Base-by-base conservation (phyloP, 2,329 filamentous ascomycete species). In the Tolypocladium endophyticum region DNA sequence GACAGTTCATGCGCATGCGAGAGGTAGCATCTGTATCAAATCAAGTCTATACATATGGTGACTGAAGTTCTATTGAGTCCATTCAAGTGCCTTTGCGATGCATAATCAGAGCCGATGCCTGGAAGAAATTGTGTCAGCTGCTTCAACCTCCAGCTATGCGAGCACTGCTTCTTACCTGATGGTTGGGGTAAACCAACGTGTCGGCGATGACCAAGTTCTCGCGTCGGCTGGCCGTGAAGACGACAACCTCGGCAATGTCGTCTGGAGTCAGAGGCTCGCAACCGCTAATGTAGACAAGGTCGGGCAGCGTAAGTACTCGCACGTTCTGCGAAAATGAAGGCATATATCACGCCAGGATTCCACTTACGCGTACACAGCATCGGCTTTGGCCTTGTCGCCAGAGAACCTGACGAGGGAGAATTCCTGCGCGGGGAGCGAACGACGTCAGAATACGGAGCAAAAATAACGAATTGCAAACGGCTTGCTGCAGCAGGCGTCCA, bases 121-220 rank as follows among this genome's bases (percentile, higher is more conserved):
- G 41, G 0, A 28, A 43, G 8, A 47, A 39, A 16, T 36, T n/a
- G n/a, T n/a, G 41, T 57, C n/a, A 58, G 57, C 45, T 30, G 6
- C 36, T 4, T 28, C 14, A 6, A 43, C 20, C 8, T 33, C 14
- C 18, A 41, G 16, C 43, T 1, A 41, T 56, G 11, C n/a, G 47
- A 35, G 8, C 14, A 58, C 45, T 35, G 14, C 6, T 23, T 28
- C 25, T 62, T 64, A 91, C 91, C 83, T 97, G 92, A 71, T 96
- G 92, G 68, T 87, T 94, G 6, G 92, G 92, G 74, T 88, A 96
- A 58, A 97, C 79, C 62, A 97, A 76, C 7, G 90, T 88, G 74
- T 97, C 92, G 25, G 92, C 92, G 65, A 97, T 75, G 25, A 96
- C 90, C 6, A 96, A 90, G 71, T 97, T 97, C 76, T 96, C 90